phyloP scores from a whole-genome alignment of 2,329 filamentous ascomycete species.

The Ramularia endophylla region DNA sequence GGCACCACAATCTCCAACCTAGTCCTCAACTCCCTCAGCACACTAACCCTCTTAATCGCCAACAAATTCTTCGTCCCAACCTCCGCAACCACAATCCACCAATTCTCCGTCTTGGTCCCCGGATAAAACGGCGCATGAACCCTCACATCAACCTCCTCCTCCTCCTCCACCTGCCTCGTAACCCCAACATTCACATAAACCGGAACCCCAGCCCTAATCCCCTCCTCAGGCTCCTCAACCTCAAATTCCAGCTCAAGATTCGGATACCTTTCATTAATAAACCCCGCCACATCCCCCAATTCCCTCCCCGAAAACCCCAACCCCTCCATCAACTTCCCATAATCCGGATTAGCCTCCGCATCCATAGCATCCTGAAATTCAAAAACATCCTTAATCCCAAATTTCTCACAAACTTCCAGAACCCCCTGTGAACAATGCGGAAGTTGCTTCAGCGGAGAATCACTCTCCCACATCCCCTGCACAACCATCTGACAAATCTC shows the following conservation, averaged over 20 bases:
- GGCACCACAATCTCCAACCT: slow-evolving; percentile 85
- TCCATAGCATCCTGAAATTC: slow-evolving; percentile 99
- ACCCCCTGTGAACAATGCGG: slow-evolving; percentile 84
- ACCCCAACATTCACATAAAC: slow-evolving; percentile 80
- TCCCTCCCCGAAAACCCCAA: slow-evolving; percentile 76
- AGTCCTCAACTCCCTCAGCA: slow-evolving; percentile 70
- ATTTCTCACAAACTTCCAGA: slow-evolving; percentile 74
- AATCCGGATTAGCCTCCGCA: slow-evolving; percentile 81
- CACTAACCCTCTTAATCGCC: slow-evolving; percentile 90
- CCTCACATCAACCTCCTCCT: slow-evolving; percentile 68
- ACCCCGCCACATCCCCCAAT: slow-evolving; percentile 80
- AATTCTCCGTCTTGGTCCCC: slow-evolving; percentile 87
- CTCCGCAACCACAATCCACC: slow-evolving; percentile 96
- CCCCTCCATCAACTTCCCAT: slow-evolving; percentile 68
- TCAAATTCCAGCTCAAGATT: slow-evolving; percentile 89
- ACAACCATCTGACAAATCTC: slow-evolving; percentile 99
- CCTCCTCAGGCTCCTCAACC: slow-evolving; percentile 70
- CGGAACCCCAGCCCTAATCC: slow-evolving; percentile 68
- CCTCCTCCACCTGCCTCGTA: slow-evolving; percentile 69
- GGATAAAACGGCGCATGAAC: slow-evolving; percentile 97
- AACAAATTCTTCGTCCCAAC: slow-evolving; percentile 81
- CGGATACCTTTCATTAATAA: slow-evolving; percentile 95
- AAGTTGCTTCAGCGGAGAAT: slow-evolving; percentile 95
- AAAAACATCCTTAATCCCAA: slow-evolving; percentile 84
- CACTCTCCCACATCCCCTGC: slow-evolving; percentile 98